Conservation (phyloP, 345 rosid genomes). For the Pistacia vera region DNA sequence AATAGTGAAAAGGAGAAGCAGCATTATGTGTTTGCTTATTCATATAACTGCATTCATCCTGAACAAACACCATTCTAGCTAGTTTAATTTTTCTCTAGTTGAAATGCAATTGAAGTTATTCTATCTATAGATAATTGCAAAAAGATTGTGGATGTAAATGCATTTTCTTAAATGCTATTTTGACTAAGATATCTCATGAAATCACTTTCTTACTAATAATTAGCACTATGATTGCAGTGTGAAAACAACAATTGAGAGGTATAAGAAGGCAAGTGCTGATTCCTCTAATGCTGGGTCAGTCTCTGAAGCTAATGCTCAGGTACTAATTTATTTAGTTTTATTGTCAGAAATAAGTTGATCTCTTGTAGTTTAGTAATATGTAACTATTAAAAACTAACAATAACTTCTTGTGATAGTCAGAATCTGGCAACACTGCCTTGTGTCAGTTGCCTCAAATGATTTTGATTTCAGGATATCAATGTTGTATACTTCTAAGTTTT, state of each 20-base stretch:
- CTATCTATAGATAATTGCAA: too few species aligned
- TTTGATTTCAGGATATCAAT: background rate
- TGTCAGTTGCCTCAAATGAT: too few species aligned
- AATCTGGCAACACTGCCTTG: too few species aligned
- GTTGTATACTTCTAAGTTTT: too few species aligned
- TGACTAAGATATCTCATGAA: background rate
- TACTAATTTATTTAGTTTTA: conserved; percentile 18
- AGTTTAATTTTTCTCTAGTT: too few species aligned
- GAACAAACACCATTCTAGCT: background rate
- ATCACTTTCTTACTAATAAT: conserved; percentile 1
- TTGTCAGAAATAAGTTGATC: background rate
- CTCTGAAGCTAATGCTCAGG: conserved; percentile 90
- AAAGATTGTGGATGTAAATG: background rate
- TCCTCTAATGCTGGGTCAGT: conserved; percentile 68
- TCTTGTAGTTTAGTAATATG: too few species aligned
- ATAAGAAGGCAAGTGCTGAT: conserved; percentile 80
- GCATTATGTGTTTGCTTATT: background rate
- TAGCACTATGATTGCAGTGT: conserved; percentile 55
- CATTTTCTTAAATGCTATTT: background rate
- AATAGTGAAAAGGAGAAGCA: background rate
- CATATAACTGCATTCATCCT: background rate
- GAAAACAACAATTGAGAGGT: conserved; percentile 88
- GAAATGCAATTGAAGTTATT: too few species aligned
- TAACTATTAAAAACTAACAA: background rate
- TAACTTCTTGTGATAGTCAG: background rate